A percentile compares a stretch with the other conserved stretches of the same genome.
Conservation (phyloP, 2,329 filamentous ascomycete genomes). For the Akanthomyces uredinophilus region DNA sequence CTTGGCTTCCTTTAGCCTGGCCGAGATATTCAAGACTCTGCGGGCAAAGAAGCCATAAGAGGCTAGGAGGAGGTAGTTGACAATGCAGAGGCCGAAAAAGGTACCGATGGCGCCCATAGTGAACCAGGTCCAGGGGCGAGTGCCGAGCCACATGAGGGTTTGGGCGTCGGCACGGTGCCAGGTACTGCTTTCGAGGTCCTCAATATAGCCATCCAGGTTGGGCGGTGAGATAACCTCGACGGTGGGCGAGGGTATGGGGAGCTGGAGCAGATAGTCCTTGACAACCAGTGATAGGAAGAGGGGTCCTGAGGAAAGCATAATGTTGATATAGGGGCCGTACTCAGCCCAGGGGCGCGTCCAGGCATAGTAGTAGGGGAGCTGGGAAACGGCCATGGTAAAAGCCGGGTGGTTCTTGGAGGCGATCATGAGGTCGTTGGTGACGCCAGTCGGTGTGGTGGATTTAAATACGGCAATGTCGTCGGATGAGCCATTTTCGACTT, state of each 20-base stretch:
- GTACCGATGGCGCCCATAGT: conserved; percentile 24
- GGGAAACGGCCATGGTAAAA: conserved; percentile 64
- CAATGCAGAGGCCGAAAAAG: conserved; percentile 17
- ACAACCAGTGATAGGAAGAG: conserved; percentile 71
- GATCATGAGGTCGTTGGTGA: conserved; percentile 78
- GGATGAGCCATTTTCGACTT: conserved; percentile 22
- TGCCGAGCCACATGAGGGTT: conserved; percentile 44
- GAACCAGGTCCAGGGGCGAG: conserved; percentile 30
- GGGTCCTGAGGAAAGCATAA: conserved; percentile 75
- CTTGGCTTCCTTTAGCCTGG: conserved; percentile 12
- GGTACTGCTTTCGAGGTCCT: conserved; percentile 34
- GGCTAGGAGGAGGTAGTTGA: conserved; percentile 20
- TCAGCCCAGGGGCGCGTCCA: conserved; percentile 53
- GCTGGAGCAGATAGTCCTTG: conserved; percentile 63
- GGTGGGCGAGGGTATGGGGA: conserved; percentile 23
- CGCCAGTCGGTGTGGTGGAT: conserved; percentile 65
- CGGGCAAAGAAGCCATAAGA: conserved; percentile 20
- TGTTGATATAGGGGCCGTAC: conserved; percentile 64
- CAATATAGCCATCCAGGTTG: conserved; percentile 27
- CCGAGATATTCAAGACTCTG: background rate
- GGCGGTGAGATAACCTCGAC: conserved; percentile 26
- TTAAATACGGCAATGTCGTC: conserved; percentile 27
- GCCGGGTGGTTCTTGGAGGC: conserved; percentile 67
- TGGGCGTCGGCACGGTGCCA: conserved; percentile 45
- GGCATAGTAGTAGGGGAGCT: conserved; percentile 58